Percentiles rank a stretch among this genome's conserved stretches.
Evolutionary conservation across 2,329 filamentous ascomycete species (phyloP).

Genomic region (Colletotrichum sp.): DNA sequence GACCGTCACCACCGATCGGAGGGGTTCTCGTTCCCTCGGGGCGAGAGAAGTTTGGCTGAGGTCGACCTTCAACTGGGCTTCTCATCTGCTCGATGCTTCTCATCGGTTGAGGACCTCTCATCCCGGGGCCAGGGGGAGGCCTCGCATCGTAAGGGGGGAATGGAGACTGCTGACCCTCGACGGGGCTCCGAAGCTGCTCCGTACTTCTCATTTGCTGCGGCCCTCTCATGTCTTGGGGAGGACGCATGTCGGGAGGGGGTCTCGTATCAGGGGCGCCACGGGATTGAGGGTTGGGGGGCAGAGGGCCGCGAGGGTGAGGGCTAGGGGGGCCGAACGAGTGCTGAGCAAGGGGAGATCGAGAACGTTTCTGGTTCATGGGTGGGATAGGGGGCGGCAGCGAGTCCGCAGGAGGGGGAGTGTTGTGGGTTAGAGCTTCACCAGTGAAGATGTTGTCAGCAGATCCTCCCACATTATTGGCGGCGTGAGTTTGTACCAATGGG

Average conservation of each 20-base stretch:
- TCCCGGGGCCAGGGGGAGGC: background rate
- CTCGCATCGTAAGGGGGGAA: background rate
- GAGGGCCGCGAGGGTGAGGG: constrained; percentile 34
- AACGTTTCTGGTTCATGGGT: constrained; percentile 43
- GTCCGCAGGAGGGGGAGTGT: constrained; percentile 38
- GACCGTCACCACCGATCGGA: constrained; percentile 10
- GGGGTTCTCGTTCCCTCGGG: constrained; percentile 22
- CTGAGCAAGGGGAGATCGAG: constrained; percentile 50
- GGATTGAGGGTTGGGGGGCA: constrained; percentile 31
- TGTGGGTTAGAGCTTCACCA: constrained; percentile 56
- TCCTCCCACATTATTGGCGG: constrained; percentile 54
- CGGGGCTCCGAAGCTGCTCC: background rate
- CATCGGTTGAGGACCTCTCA: constrained; percentile 4
- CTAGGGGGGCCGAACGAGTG: constrained; percentile 35
- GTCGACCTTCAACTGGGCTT: background rate
- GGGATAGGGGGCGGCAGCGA: constrained; percentile 46
- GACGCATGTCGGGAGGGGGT: constrained; percentile 4
- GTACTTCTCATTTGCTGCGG: background rate
- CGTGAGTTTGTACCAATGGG: constrained; percentile 53
- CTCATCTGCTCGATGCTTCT: background rate
- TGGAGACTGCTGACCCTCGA: background rate
- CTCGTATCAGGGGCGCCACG: background rate
- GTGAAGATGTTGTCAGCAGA: constrained; percentile 60
- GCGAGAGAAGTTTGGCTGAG: constrained; percentile 22
- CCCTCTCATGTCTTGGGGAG: background rate